A percentile compares a stretch with the other conserved stretches of the same genome.
phyloP scores from a whole-genome alignment of 1,139 yeast species.

The Debaryomyces sp. region DNA sequence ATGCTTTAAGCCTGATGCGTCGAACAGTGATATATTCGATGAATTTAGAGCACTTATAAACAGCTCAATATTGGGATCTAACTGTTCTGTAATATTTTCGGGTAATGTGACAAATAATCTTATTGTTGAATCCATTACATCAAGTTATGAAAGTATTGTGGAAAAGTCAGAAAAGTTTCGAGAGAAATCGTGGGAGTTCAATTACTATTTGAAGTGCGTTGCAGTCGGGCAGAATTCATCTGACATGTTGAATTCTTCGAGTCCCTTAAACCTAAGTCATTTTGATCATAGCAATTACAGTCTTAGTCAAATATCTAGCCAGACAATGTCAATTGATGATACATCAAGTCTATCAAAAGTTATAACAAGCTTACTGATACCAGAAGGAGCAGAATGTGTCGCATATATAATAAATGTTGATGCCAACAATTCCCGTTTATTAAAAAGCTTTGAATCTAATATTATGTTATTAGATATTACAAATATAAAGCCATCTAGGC shows the following conservation, averaged over 20 bases:
- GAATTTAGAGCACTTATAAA: constrained; percentile 25
- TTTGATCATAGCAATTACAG: not conserved
- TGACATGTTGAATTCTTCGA: constrained; percentile 19
- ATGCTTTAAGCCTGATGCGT: constrained; percentile 13
- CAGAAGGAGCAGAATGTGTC: constrained; percentile 4
- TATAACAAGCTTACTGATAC: constrained; percentile 5
- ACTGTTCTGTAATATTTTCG: constrained; percentile 23
- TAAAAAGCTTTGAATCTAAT: constrained; percentile 14
- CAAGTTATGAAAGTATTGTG: constrained; percentile 16
- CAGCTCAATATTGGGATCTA: constrained; percentile 18
- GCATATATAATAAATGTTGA: constrained; percentile 10
- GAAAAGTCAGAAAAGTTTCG: constrained; percentile 6
- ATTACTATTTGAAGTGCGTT: constrained; percentile 15
- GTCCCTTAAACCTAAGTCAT: constrained; percentile 9
- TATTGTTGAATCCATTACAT: constrained; percentile 12
- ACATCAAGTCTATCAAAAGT: constrained; percentile 3
- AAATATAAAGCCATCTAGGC: not conserved
- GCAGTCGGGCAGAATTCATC: constrained; percentile 9
- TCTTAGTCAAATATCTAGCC: constrained; percentile 19
- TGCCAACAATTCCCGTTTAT: constrained; percentile 5
- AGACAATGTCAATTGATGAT: constrained; percentile 23
- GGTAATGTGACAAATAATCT: constrained; percentile 15
- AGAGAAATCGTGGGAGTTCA: constrained; percentile 14
- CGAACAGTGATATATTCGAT: constrained; percentile 17
- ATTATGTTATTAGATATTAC: constrained; percentile 20